Percentiles rank a stretch among this genome's conserved stretches.
Conservation (phyloP, 305 asterid genomes). For the Solanum hybrid region DNA sequence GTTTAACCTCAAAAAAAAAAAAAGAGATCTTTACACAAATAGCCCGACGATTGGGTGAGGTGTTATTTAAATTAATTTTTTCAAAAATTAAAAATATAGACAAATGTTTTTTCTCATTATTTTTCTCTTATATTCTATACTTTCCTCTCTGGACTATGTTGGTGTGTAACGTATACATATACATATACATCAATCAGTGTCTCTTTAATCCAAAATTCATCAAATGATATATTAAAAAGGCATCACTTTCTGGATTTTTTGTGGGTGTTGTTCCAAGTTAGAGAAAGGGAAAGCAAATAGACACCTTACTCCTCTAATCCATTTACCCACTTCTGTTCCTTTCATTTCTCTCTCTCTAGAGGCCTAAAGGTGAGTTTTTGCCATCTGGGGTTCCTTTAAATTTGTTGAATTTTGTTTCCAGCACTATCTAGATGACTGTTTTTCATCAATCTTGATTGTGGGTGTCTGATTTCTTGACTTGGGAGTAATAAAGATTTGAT, state of each 20-base stretch:
- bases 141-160: slow-evolving; percentile 1
- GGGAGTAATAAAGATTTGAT: background rate
- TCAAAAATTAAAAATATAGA: background rate
- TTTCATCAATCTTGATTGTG: background rate
- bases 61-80: background rate
- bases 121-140: background rate
- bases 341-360: background rate
- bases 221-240: background rate
- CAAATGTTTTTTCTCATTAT: background rate
- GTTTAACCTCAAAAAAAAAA: background rate
- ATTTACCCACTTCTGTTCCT: background rate
- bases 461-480: background rate
- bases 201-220: background rate
- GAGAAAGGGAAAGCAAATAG: slow-evolving; percentile 1
- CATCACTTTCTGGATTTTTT: background rate
- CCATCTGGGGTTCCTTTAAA: background rate
- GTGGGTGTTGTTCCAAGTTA: background rate
- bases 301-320: background rate
- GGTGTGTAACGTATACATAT: background rate
- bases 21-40: background rate
- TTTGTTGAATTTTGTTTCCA: background rate
- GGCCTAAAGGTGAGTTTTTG: background rate
- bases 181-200: background rate
- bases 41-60: background rate
- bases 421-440: background rate